Evolutionary conservation across 202 grass and related monocot species (phyloP), one percentile per base, ranked within the genome.

Genomic region (Zizania palustris): DNA sequence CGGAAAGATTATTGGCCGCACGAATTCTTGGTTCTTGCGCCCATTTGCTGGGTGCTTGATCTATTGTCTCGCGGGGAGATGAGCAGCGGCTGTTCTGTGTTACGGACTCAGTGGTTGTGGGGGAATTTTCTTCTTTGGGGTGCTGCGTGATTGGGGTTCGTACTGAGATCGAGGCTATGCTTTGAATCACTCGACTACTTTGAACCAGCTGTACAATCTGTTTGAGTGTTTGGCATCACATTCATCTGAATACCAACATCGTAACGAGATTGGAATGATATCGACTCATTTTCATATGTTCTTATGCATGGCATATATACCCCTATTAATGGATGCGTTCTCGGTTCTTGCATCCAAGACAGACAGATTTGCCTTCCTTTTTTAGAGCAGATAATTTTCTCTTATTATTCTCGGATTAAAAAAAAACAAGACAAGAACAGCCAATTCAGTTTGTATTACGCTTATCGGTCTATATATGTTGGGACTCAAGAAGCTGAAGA

Each of bases 321-420:
- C 12, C 10, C 11, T 62, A 20, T 1, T 63, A 49, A n/a, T n/a
- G 43, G 10, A 42, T 13, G 42, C 4, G 1, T 4, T 18, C 58
- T 67, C n/a, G 13, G 28, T 66, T 54, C 43, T 39, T 19, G 45
- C 12, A 79, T 83, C 61, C 35, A 73, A 61, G 20, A 16, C 11
- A 4, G 1, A 7, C 39, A 28, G 22, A 14, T 42, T 42, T 2
- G 40, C 34, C 9, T 49, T 9, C 41, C 4, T 37, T 45, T 11
- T 34, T 20, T 33, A 15, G 13, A 28, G 43, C 75, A 13, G 19
- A 42, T 7, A 34, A 39, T n/a, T 7, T 21, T n/a, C 28, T 54
- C 28, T 28, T 28, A 28, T 53, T 39, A 3, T 45, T 60, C 22
- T 43, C 55, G 36, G 20, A 43, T 67, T 71, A 3, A 61, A 5